Percentiles rank a stretch among this genome's conserved stretches.
These are phyloP conservation scores for Amaranthus tricolor DNA, from an alignment of 179 eudicot species.

Conservation along the genomic window DNA sequence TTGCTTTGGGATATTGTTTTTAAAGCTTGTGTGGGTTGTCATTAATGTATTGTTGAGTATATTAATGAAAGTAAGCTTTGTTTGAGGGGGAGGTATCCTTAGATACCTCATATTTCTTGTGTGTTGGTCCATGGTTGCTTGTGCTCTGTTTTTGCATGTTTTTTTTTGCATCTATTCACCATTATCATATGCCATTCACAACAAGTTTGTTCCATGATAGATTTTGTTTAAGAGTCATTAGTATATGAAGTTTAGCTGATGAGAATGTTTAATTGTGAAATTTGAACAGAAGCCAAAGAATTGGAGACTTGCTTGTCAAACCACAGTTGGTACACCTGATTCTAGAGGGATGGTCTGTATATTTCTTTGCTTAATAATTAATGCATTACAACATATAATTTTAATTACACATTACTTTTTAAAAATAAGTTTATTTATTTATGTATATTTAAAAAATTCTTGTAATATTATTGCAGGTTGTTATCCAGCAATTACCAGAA, in stretches of 20 bases:
- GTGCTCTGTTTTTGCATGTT: no score
- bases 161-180: no score
- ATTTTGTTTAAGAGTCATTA: not conserved
- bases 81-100: no score
- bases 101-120: no score
- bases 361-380: not conserved
- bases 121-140: no score
- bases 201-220: no score
- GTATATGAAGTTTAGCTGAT: not conserved
- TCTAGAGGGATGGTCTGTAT: constrained; percentile 72
- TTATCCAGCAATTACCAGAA: constrained; percentile 80
- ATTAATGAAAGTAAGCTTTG: no score
- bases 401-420: not conserved
- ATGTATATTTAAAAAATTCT: not conserved
- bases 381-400: not conserved
- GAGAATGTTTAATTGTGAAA: not conserved
- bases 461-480: constrained; percentile 49
- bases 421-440: not conserved
- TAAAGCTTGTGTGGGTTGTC: no score
- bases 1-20: no score
- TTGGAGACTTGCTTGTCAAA: constrained; percentile 90
- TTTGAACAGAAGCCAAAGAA: constrained; percentile 69
- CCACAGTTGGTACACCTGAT: constrained; percentile 64
- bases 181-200: no score
- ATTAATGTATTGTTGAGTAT: no score